Evolutionary conservation across 2,329 filamentous ascomycete species (phyloP).

Genomic region (Aspergillus amoenus): DNA sequence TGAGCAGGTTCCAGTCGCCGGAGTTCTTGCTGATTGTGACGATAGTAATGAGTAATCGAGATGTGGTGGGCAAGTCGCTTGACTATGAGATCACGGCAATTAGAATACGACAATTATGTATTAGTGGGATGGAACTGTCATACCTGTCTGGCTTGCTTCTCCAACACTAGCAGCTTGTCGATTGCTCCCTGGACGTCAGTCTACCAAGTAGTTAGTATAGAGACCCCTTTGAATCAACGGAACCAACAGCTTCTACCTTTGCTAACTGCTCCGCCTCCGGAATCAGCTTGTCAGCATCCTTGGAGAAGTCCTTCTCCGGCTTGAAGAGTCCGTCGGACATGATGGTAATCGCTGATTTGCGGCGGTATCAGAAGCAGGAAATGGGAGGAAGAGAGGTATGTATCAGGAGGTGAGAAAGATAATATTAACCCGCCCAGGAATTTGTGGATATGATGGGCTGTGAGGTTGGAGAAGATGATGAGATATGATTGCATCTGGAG

Average conservation of each 20-base stretch:
- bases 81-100: constrained; percentile 56
- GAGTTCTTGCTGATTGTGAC: constrained; percentile 93
- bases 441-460: constrained; percentile 12
- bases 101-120: constrained; percentile 6
- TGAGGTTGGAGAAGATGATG: constrained; percentile 9
- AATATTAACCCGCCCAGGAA: constrained; percentile 7
- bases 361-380: constrained; percentile 6
- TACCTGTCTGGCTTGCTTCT: constrained; percentile 98
- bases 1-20: constrained; percentile 89
- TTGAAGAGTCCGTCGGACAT: constrained; percentile 86
- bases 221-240: not conserved
- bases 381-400: not conserved
- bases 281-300: constrained; percentile 89
- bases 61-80: constrained; percentile 93
- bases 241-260: constrained; percentile 59
- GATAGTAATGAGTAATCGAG: constrained; percentile 80
- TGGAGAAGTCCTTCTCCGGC: constrained; percentile 98
- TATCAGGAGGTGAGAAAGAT: constrained; percentile 4
- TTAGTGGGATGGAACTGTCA: constrained; percentile 2
- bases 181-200: constrained; percentile 79
- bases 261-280: constrained; percentile 88
- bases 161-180: constrained; percentile 85
- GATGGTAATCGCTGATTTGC: constrained; percentile 35
- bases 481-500: constrained; percentile 13
- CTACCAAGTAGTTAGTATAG: constrained; percentile 29